phyloP scores from a whole-genome alignment of 345 rosid genomes.

The Salix viminalis region DNA sequence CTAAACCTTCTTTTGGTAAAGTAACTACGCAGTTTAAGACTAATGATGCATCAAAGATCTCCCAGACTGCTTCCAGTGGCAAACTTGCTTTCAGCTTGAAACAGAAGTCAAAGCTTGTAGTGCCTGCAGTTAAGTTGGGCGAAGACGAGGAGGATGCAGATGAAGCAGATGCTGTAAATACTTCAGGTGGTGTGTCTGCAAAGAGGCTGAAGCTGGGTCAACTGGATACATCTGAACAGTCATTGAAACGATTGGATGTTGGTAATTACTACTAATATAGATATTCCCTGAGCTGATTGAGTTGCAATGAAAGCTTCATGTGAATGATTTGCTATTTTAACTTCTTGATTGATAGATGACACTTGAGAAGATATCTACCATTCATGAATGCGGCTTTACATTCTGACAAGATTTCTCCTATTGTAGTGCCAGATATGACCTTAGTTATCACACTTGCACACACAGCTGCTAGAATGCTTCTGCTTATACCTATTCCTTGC shows the following conservation, averaged over 20 bases:
- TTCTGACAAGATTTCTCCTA: not conserved
- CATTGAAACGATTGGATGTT: slow-evolving; percentile 50
- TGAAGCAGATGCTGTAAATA: slow-evolving; percentile 46
- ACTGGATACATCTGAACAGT: slow-evolving; percentile 40
- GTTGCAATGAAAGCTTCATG: slow-evolving; percentile 17
- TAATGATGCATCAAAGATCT: slow-evolving; percentile 40
- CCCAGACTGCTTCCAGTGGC: slow-evolving; percentile 47
- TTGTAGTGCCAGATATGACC: not conserved
- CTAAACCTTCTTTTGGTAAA: slow-evolving; percentile 43
- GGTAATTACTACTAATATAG: slow-evolving; percentile 72
- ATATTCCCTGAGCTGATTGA: slow-evolving; percentile 20
- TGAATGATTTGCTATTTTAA: slow-evolving; percentile 10
- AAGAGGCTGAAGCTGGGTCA: slow-evolving; percentile 74
- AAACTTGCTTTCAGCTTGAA: slow-evolving; percentile 97
- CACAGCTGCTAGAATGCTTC: not conserved
- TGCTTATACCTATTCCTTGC: not conserved
- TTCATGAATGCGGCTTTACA: not conserved
- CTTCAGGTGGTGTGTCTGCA: slow-evolving; percentile 38
- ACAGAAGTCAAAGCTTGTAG: slow-evolving; percentile 84
- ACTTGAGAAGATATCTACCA: not conserved
- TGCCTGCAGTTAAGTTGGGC: slow-evolving; percentile 76
- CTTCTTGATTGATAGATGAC: not conserved
- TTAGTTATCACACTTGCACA: not conserved
- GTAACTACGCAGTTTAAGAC: slow-evolving; percentile 41
- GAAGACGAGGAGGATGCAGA: slow-evolving; percentile 80